phyloP scores from a whole-genome alignment of 2,329 filamentous ascomycete species.

The Penicillium sp. region DNA sequence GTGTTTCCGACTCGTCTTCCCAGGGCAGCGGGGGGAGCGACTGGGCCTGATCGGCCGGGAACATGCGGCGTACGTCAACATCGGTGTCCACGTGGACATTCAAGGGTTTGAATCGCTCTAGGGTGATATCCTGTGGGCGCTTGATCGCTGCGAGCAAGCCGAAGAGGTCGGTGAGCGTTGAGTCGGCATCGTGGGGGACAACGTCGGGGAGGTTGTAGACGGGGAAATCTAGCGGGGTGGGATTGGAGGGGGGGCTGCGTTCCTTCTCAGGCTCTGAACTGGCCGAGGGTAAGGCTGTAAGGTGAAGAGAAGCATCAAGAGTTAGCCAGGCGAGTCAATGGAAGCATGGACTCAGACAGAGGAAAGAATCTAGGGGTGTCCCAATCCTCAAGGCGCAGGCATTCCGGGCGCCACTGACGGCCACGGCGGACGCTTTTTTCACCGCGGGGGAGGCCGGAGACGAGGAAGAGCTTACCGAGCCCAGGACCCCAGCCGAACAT shows the following conservation, averaged over 20 bases:
- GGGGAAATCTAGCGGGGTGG: conserved; percentile 57
- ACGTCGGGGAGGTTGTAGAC: conserved; percentile 43
- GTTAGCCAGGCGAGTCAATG: background rate
- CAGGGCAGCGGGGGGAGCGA: conserved; percentile 43
- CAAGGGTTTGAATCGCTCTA: conserved; percentile 41
- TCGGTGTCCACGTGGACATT: conserved; percentile 44
- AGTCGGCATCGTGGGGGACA: conserved; percentile 35
- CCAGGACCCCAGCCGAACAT: conserved; percentile 40
- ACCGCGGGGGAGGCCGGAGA: conserved; percentile 4
- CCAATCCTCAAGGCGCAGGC: background rate
- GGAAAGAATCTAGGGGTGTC: background rate
- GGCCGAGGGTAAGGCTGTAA: conserved; percentile 33
- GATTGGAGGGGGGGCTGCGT: conserved; percentile 51
- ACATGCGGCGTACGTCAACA: conserved; percentile 38
- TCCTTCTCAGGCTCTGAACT: conserved; percentile 41
- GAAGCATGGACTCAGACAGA: background rate
- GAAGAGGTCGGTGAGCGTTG: conserved; percentile 43
- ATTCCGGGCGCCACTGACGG: conserved; percentile 6
- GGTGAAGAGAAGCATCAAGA: background rate
- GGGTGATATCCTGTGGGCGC: conserved; percentile 43
- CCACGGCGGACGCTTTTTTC: background rate
- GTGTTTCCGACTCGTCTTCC: conserved; percentile 24
- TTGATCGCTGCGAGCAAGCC: conserved; percentile 47
- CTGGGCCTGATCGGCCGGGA: conserved; percentile 36
- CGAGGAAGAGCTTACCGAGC: conserved; percentile 29